These are phyloP conservation scores for Penicillium sp. DNA, from an alignment of 2,329 filamentous ascomycete species.

Conservation along the genomic window DNA sequence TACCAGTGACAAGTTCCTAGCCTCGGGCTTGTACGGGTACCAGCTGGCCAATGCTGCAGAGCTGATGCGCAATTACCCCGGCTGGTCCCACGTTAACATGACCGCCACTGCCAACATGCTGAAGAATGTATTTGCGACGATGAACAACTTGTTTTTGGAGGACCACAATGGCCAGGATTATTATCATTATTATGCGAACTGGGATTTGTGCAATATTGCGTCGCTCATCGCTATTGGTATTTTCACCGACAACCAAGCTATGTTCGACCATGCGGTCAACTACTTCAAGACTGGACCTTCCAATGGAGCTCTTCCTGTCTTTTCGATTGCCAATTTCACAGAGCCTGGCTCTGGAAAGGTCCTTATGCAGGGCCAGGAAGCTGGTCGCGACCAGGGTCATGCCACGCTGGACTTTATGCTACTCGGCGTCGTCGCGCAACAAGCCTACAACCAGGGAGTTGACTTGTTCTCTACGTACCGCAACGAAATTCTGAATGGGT, in stretches of 20 bases:
- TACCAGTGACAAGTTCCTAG: constrained; percentile 42
- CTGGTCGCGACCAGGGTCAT: constrained; percentile 52
- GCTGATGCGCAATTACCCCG: constrained; percentile 41
- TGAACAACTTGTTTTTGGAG: constrained; percentile 44
- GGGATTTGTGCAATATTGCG: constrained; percentile 51
- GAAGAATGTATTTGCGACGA: constrained; percentile 40
- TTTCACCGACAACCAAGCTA: constrained; percentile 46
- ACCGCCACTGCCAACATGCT: constrained; percentile 36
- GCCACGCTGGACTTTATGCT: constrained; percentile 44
- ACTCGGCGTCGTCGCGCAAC: constrained; percentile 46
- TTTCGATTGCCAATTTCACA: constrained; percentile 16
- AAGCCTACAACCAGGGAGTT: constrained; percentile 47
- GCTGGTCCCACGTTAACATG: constrained; percentile 33
- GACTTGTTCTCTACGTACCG: constrained; percentile 42
- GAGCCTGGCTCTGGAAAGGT: constrained; percentile 26
- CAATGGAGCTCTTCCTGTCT: constrained; percentile 33
- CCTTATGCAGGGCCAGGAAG: constrained; percentile 46
- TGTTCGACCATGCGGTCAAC: constrained; percentile 41
- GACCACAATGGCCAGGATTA: constrained; percentile 39
- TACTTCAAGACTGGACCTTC: constrained; percentile 47
- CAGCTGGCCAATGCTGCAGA: constrained; percentile 53
- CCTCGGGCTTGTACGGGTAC: constrained; percentile 50
- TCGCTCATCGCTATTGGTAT: constrained; percentile 47
- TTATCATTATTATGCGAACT: constrained; percentile 48
- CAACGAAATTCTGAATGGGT: constrained; percentile 43